phyloP scores from a whole-genome alignment of 2,329 filamentous ascomycete genomes.

The Aspergillus pseudoterreus region DNA sequence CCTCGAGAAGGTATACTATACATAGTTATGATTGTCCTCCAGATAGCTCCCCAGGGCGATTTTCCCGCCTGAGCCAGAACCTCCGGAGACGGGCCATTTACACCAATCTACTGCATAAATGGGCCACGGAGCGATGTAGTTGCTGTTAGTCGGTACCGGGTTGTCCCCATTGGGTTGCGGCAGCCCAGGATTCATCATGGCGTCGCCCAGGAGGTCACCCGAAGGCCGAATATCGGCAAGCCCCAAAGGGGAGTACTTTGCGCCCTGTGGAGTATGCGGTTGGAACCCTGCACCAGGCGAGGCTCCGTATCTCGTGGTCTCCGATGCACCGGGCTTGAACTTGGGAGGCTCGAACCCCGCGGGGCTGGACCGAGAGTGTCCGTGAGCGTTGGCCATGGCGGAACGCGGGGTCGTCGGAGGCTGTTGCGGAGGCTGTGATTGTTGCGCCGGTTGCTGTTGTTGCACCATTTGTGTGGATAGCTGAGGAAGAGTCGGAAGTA shows the following conservation, averaged over 20 bases:
- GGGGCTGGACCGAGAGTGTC: slow-evolving; percentile 82
- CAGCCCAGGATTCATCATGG: slow-evolving; percentile 56
- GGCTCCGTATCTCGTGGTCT: slow-evolving; percentile 62
- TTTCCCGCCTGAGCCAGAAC: slow-evolving; percentile 67
- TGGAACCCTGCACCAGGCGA: slow-evolving; percentile 42
- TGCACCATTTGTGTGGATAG: slow-evolving; percentile 33
- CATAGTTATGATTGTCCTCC: slow-evolving; percentile 97
- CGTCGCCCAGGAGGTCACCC: slow-evolving; percentile 74
- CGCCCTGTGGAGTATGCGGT: slow-evolving; percentile 52
- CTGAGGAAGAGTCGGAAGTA: slow-evolving; percentile 55
- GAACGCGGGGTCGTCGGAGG: slow-evolving; percentile 55
- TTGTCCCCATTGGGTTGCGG: slow-evolving; percentile 65
- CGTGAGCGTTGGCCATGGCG: slow-evolving; percentile 63
- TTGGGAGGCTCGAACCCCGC: slow-evolving; percentile 58
- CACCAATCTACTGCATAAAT: slow-evolving; percentile 99
- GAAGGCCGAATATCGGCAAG: slow-evolving; percentile 87
- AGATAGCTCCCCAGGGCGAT: slow-evolving; percentile 93
- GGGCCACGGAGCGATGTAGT: slow-evolving; percentile 90
- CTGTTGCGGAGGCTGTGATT: slow-evolving; percentile 13
- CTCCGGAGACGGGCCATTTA: slow-evolving; percentile 81
- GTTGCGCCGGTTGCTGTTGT: slow-evolving; percentile 5
- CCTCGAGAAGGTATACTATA: slow-evolving; percentile 42
- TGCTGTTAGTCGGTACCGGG: slow-evolving; percentile 71
- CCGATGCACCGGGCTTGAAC: slow-evolving; percentile 61
- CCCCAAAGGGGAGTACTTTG: slow-evolving; percentile 82